Evolutionary conservation across 768 basidiomycete species (phyloP).

Genomic region (Mycena amicta): DNA sequence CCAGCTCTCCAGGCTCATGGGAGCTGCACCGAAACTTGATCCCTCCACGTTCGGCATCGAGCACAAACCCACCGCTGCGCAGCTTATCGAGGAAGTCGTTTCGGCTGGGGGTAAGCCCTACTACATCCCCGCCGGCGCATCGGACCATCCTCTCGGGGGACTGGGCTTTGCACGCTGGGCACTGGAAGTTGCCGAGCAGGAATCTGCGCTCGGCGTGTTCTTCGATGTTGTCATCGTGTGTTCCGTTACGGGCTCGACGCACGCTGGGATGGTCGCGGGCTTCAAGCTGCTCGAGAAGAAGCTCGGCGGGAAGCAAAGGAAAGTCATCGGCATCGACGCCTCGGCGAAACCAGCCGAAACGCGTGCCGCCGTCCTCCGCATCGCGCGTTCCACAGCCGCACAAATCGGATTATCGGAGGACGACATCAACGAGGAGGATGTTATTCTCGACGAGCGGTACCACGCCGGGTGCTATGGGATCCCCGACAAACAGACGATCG

Average conservation of each 20-base stretch:
- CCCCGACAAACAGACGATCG: constrained; percentile 27
- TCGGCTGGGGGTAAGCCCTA: constrained; percentile 25
- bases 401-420: constrained; percentile 22
- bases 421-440: constrained; percentile 24
- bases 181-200: constrained; percentile 26
- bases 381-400: constrained; percentile 24
- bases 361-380: constrained; percentile 23
- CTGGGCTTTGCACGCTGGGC: constrained; percentile 29
- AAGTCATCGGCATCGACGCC: constrained; percentile 29
- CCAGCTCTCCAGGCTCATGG: constrained; percentile 28
- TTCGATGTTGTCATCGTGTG: constrained; percentile 29
- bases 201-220: constrained; percentile 23
- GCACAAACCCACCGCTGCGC: constrained; percentile 24
- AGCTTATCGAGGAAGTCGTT: constrained; percentile 19
- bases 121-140: constrained; percentile 29
- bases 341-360: constrained; percentile 25
- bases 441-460: constrained; percentile 27
- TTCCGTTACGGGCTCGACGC: constrained; percentile 27
- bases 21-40: constrained; percentile 25
- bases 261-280: constrained; percentile 28
- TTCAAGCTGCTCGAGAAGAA: constrained; percentile 25
- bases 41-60: constrained; percentile 26
- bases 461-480: constrained; percentile 28
- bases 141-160: constrained; percentile 28
- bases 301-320: constrained; percentile 8